Base-by-base conservation (phyloP, 2,329 filamentous ascomycete genomes). In the Xenoacremonium recifei region DNA sequence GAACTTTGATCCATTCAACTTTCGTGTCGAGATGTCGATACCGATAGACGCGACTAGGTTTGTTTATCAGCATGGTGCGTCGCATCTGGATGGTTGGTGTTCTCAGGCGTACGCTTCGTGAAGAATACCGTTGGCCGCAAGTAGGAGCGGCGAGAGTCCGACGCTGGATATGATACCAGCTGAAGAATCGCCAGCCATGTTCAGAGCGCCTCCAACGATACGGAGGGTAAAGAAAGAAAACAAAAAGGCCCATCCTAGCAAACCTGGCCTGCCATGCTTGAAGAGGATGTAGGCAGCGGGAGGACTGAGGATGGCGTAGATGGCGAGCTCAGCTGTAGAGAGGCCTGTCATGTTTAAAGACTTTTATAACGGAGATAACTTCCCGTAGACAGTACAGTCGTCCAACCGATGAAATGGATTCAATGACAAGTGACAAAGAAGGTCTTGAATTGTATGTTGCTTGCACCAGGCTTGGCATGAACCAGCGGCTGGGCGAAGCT, bases 191-290 rank as follows among this genome's bases (percentile, higher is more conserved):
- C 55, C 47, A 10, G 40, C 43, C 7, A 68, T 44, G 25, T 60
- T 42, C 12, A 68, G 40, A 3, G 42, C 62, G 25, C 53, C 61
- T 12, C 63, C 61, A 6, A 67, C 42, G 18, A 72, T 61, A 7
- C 64, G 61, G 1, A 70, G 53, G 1, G 48, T 47, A 32, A 67
- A 68, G 42, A 72, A 72, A 4, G 57, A 40, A 21, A 58, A 42
- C 4, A 71, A 50, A 41, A 65, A 71, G 19, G 58, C 38, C 67
- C 68, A 72, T 32, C 66, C 64, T 4, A 71, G 30, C 4, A 66
- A 37, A n/a, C 65, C 64, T 5, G 45, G 15, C 25, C 52, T 44
- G 21, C 64, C 62, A 44, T 72, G 68, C 18, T 55, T 59, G 25
- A 59, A 34, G 1, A 65, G 42, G 23, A 67, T 39, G 41, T 60